phyloP scores from a whole-genome alignment of 768 basidiomycete genomes.

The Boletus rufocinnamomeus region DNA sequence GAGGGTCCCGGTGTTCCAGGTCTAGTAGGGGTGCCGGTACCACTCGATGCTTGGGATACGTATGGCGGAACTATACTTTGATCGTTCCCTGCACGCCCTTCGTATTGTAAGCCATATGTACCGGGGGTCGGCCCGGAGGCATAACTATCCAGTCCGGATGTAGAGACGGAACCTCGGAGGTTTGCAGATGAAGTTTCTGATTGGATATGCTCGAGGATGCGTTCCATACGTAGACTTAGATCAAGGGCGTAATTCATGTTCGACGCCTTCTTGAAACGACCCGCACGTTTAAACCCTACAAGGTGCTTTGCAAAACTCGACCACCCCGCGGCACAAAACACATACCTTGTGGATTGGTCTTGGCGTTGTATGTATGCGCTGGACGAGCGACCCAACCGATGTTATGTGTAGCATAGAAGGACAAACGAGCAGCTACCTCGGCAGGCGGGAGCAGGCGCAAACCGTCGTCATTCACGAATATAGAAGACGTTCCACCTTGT shows the following conservation, averaged over 20 bases:
- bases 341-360: conserved; percentile 51
- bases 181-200: conserved; percentile 28
- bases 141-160: conserved; percentile 23
- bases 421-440: conserved; percentile 48
- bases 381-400: conserved; percentile 65
- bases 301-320: conserved; percentile 14
- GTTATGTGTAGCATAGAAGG: conserved; percentile 57
- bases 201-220: conserved; percentile 33
- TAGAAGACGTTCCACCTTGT: conserved; percentile 61
- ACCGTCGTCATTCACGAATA: conserved; percentile 66
- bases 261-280: conserved; percentile 91
- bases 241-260: conserved; percentile 85
- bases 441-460: conserved; percentile 49
- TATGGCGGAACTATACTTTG: conserved; percentile 35
- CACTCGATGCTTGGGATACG: conserved; percentile 14
- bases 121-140: conserved; percentile 34
- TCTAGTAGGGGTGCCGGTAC: conserved; percentile 29
- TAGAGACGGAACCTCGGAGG: conserved; percentile 26
- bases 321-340: conserved; percentile 35
- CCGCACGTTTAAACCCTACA: conserved; percentile 45
- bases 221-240: conserved; percentile 40
- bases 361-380: conserved; percentile 44
- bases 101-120: conserved; percentile 65
- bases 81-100: conserved; percentile 66
- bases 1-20: conserved; percentile 28